These are phyloP conservation scores for Aspergillus saccharolyticus DNA, from an alignment of 495 filamentous ascomycete genomes.

Conservation along the genomic window DNA sequence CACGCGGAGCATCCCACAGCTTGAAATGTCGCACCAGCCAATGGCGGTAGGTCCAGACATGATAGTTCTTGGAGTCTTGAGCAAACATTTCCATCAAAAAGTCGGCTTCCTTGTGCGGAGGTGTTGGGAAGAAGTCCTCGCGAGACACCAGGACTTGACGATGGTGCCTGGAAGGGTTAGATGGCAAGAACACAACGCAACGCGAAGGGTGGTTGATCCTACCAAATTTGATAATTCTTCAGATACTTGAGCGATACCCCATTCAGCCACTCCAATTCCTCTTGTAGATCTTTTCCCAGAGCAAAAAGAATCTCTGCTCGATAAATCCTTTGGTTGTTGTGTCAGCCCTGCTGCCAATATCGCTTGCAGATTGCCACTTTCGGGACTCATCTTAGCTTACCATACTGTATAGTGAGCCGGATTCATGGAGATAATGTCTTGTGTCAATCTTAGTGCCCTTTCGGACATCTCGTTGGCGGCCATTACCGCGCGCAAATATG, in stretches of 20 bases:
- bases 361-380: background rate
- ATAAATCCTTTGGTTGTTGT: slow-evolving; percentile 64
- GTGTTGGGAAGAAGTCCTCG: slow-evolving; percentile 51
- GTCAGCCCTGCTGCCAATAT: background rate
- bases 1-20: slow-evolving; percentile 60
- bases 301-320: slow-evolving; percentile 70
- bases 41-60: slow-evolving; percentile 95
- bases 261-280: slow-evolving; percentile 84
- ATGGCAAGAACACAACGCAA: background rate
- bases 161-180: slow-evolving; percentile 63
- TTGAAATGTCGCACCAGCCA: slow-evolving; percentile 82
- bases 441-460: slow-evolving; percentile 75
- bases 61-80: slow-evolving; percentile 92
- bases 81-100: slow-evolving; percentile 81
- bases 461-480: slow-evolving; percentile 75
- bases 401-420: slow-evolving; percentile 97
- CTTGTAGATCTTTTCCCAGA: slow-evolving; percentile 57
- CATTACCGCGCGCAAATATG: slow-evolving; percentile 93
- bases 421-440: slow-evolving; percentile 85
- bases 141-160: slow-evolving; percentile 71
- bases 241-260: slow-evolving; percentile 71
- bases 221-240: slow-evolving; percentile 98
- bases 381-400: slow-evolving; percentile 34
- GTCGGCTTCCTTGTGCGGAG: slow-evolving; percentile 55
- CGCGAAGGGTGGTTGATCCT: background rate